phyloP scores from a whole-genome alignment of 495 filamentous ascomycete genomes.

The Diplogelasinospora grovesii region DNA sequence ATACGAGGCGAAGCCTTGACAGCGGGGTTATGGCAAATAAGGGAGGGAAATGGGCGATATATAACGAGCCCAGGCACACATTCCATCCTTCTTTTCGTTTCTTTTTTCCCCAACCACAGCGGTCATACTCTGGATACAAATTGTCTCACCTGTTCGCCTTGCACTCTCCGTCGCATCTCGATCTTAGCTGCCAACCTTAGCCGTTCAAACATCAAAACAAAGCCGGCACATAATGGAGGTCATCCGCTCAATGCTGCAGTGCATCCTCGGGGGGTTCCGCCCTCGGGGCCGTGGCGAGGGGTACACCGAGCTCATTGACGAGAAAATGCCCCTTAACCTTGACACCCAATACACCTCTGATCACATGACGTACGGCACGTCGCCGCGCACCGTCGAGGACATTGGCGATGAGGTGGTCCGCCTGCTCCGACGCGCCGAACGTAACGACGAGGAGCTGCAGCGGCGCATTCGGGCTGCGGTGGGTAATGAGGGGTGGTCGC shows the following conservation, averaged over 20 bases:
- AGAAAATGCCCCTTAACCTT: slow-evolving; percentile 10
- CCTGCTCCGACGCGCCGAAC: slow-evolving; percentile 10
- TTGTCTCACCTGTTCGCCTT: too few species aligned
- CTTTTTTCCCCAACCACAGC: too few species aligned
- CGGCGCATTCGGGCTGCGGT: slow-evolving; percentile 1
- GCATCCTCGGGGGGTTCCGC: slow-evolving; percentile 9
- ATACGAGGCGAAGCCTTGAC: too few species aligned
- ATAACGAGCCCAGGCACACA: too few species aligned
- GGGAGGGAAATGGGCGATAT: too few species aligned
- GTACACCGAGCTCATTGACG: slow-evolving; percentile 14
- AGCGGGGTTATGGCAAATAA: too few species aligned
- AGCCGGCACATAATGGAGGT: slow-evolving; percentile 11
- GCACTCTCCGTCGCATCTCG: too few species aligned
- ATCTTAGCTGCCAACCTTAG: too few species aligned
- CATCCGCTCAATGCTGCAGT: slow-evolving; percentile 11
- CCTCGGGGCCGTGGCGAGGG: not conserved
- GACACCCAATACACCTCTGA: slow-evolving; percentile 7
- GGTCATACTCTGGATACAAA: too few species aligned
- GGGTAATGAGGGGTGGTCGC: slow-evolving; percentile 11
- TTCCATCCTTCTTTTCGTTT: too few species aligned
- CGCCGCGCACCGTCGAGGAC: slow-evolving; percentile 4
- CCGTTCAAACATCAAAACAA: too few species aligned
- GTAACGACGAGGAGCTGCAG: slow-evolving; percentile 15
- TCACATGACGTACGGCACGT: slow-evolving; percentile 4
- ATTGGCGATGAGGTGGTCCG: slow-evolving; percentile 8